These are phyloP conservation scores for Pistacia atlantica DNA, from an alignment of 345 rosid species.

Conservation along the genomic window DNA sequence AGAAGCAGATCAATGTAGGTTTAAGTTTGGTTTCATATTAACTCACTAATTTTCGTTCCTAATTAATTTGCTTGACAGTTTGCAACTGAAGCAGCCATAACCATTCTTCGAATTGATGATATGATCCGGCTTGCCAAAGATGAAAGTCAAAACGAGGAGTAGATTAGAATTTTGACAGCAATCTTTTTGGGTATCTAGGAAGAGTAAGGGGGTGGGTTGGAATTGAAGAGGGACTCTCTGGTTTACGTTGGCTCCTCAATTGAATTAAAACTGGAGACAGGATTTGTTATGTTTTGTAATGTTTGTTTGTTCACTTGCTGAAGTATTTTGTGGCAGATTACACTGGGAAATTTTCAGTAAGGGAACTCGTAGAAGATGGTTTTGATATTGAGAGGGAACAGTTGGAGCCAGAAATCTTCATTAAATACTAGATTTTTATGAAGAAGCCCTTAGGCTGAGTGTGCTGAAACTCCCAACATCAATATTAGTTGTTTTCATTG, in stretches of 20 bases:
- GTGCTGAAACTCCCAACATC: not conserved
- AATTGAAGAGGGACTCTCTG: not conserved
- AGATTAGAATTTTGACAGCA: not conserved
- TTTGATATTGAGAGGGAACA: not conserved
- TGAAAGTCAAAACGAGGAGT: conserved; percentile 71
- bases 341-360: not conserved
- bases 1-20: not conserved
- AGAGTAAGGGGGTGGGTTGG: not conserved
- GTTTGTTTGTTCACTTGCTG: not conserved
- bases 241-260: not conserved
- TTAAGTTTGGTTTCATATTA: not conserved
- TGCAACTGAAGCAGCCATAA: conserved; percentile 98
- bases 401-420: not conserved
- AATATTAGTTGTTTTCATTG: too few species aligned
- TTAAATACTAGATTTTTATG: too few species aligned
- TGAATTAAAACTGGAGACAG: not conserved
- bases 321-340: not conserved
- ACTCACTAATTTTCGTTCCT: not conserved
- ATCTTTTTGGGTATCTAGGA: not conserved
- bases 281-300: not conserved
- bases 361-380: not conserved
- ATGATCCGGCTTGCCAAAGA: conserved; percentile 96
- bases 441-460: not conserved
- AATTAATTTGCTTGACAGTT: conserved; percentile 38
- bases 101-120: conserved; percentile 94